Evolutionary conservation across 2,329 filamentous ascomycete species (phyloP).

Genomic region (Colletotrichum sidae): DNA sequence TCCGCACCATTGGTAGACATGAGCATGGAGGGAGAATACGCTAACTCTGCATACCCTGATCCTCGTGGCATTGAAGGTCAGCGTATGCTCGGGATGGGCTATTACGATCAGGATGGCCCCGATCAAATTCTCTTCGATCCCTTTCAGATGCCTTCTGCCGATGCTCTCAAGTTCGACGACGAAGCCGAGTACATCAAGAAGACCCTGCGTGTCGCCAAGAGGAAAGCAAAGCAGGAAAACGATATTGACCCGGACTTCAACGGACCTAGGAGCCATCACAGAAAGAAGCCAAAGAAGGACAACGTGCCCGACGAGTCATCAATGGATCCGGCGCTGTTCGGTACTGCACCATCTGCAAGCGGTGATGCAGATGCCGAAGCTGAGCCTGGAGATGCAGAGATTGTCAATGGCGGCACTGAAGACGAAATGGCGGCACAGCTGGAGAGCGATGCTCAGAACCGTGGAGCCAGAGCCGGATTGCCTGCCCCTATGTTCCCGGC

Average conservation of each 20-base stretch:
- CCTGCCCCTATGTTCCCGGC: constrained; percentile 37
- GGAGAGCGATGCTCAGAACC: constrained; percentile 15
- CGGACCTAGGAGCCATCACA: constrained; percentile 52
- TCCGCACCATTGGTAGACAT: constrained; percentile 40
- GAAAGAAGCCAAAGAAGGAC: constrained; percentile 54
- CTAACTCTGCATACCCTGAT: constrained; percentile 59
- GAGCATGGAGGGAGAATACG: constrained; percentile 46
- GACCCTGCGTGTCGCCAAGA: constrained; percentile 63
- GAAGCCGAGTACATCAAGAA: constrained; percentile 67
- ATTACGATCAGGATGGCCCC: constrained; percentile 68
- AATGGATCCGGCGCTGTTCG: constrained; percentile 66
- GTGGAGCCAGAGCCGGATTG: constrained; percentile 7
- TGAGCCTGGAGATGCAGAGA: constrained; percentile 37
- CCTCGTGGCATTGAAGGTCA: constrained; percentile 59
- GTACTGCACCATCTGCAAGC: constrained; percentile 21
- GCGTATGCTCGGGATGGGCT: constrained; percentile 68
- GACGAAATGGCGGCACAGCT: constrained; percentile 35
- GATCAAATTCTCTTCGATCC: constrained; percentile 71
- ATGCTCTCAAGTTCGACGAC: constrained; percentile 55
- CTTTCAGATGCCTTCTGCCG: constrained; percentile 64
- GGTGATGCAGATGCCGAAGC: constrained; percentile 4
- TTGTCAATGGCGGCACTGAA: constrained; percentile 30
- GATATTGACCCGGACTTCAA: constrained; percentile 67
- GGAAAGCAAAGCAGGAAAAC: constrained; percentile 63
- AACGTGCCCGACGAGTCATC: constrained; percentile 44